Base-by-base conservation (phyloP, 345 rosid species). In the Kernera saxatilis region DNA sequence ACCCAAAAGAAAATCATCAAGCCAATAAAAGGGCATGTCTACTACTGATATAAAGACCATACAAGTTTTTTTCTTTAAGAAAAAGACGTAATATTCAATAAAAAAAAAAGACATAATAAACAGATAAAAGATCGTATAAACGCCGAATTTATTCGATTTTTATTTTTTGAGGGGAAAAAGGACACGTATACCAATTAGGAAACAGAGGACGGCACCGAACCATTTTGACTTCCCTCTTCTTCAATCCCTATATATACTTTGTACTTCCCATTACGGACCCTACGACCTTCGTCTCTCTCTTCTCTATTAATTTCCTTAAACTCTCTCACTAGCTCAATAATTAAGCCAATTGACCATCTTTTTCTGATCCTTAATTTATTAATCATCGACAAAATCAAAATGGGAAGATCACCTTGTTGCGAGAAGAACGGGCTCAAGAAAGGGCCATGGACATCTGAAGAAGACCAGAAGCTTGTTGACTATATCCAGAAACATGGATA, bases 401-500 rank as follows among this genome's bases (percentile, higher is more conserved):
- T 92, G 98, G 96, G 84, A 46, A 83, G 96, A 76, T 46, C 86
- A 66, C 97, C 97, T 66, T 92, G 96, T 73, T 92, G 96, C 56
- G 94, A 89, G 50, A 89, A 88, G 80, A 81, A 71, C 49, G 93
- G 86, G 11, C 85, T 88, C 18, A 92, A 86, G 82, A 92, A 81
- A 79, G 98, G 98, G 11, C 92, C 98, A 8, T 92, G 98, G 98
- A 92, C 92, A 4, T 76, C 86, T 14, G 98, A 92, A 66, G 98
- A 92, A 77, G 98, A 92, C 61, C 79, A 80, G 76, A 90, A 82
- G 55, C 79, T 92, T 59, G 37, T 81, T 51, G 88, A 82, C 43
- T 92, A 88, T 70, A 88, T 92, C 65, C 80, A 88, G 8, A 82
- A 79, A 67, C 90, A 92, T 74, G 98, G 98, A 4, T 87, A 79